Conservation (phyloP, 495 filamentous ascomycete genomes). For the Lindgomyces ingoldianus region DNA sequence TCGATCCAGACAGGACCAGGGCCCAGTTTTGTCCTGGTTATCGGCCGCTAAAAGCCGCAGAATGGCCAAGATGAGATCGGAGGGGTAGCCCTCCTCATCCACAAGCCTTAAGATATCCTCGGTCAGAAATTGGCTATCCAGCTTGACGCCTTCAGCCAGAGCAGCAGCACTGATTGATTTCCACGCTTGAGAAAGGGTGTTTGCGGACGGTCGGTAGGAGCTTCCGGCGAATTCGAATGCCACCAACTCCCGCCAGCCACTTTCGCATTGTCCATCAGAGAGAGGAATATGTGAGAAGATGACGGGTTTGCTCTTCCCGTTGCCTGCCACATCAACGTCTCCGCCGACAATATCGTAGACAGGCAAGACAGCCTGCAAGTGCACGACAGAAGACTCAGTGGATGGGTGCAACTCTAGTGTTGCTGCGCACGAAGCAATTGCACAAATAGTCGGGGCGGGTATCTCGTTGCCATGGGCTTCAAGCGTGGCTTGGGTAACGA, state of each 20-base stretch:
- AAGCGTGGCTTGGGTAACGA: conserved; percentile 60
- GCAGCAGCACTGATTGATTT: conserved; percentile 36
- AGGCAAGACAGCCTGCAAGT: conserved; percentile 40
- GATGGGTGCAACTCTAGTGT: conserved; percentile 62
- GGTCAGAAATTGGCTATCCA: conserved; percentile 49
- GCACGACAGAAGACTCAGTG: conserved; percentile 29
- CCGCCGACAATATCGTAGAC: conserved; percentile 34
- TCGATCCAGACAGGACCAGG: conserved; percentile 53
- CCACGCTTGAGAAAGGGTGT: conserved; percentile 41
- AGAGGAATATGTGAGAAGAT: conserved; percentile 46
- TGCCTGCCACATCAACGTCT: conserved; percentile 30
- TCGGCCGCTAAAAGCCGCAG: conserved; percentile 11
- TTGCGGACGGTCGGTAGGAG: conserved; percentile 41
- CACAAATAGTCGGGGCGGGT: conserved; percentile 52
- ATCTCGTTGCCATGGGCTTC: conserved; percentile 34
- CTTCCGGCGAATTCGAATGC: conserved; percentile 45
- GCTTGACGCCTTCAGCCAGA: conserved; percentile 32
- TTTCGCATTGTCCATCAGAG: conserved; percentile 44
- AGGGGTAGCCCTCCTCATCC: conserved; percentile 48
- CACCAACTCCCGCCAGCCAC: conserved; percentile 41
- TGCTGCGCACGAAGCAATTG: conserved; percentile 70
- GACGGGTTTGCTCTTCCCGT: conserved; percentile 33
- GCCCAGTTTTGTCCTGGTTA: conserved; percentile 3
- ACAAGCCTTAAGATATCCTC: conserved; percentile 45
- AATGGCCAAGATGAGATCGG: conserved; percentile 14